Evolutionary conservation across 169 alveolate genomes (phyloP).

Genomic region (Cryptosporidium sp.): DNA sequence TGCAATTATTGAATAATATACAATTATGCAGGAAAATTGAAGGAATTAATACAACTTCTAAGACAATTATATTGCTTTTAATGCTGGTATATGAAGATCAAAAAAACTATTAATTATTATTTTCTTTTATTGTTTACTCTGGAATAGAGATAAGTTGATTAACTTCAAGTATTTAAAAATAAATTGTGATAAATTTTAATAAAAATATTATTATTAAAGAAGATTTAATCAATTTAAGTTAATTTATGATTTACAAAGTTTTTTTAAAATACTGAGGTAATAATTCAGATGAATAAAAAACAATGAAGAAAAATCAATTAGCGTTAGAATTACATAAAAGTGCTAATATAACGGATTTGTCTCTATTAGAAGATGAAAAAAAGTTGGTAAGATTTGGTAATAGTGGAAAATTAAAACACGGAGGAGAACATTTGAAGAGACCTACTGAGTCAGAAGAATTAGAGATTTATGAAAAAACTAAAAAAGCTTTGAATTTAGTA

Average conservation of each 20-base stretch:
- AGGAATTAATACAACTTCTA: not conserved
- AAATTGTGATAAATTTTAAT: not conserved
- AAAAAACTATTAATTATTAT: not conserved
- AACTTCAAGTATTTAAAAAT: not conserved
- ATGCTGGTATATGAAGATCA: not conserved
- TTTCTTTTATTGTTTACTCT: not conserved
- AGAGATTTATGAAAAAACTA: constrained; percentile 83
- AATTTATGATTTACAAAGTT: not conserved
- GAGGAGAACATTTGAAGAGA: constrained; percentile 74
- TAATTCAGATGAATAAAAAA: not conserved
- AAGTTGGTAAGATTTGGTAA: not conserved
- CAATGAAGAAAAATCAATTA: not conserved
- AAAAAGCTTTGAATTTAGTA: constrained; percentile 83
- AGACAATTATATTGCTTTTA: constrained; percentile 1
- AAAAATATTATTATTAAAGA: too few relatives aligned
- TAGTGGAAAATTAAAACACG: not conserved
- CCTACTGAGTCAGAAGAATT: constrained; percentile 85
- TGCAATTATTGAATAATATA: not conserved
- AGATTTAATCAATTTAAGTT: too few relatives aligned
- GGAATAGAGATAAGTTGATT: too few relatives aligned
- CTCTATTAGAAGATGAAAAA: not conserved
- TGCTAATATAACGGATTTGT: not conserved
- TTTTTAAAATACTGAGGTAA: too few relatives aligned
- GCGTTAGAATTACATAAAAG: not conserved
- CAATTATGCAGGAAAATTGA: not conserved